Evolutionary conservation across 306 rosid genomes (phyloP), one percentile per base, ranked within the genome.

Genomic region (Corylus americana): DNA sequence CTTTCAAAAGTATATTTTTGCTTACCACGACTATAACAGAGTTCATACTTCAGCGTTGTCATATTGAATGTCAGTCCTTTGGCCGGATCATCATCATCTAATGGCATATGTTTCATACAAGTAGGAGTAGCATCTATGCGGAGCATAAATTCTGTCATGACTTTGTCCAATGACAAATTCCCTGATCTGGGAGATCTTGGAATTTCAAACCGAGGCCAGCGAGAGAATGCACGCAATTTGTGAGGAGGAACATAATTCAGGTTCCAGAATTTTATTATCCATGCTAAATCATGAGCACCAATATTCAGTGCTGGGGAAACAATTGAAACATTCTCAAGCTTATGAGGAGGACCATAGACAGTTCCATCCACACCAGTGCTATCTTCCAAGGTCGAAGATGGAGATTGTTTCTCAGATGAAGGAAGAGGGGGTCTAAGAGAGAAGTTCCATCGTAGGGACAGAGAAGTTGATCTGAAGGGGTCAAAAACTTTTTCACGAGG

Each of bases 271-370:
- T 82, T 91, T 77, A 83, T 53, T 69, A 96, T 79, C 99, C 99
- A 96, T 81, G 99, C 98, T 55, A 96, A 86, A 90, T 96, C 99
- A 86, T 96, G 99, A 82, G 99, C 99, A 55, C 98, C 98, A 83
- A 93, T 80, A 89, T 85, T 93, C 74, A 96, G n/a, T 79, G 91
- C 90, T 13, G 99, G 97, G 68, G 90, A 86, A 81, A 79, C 81
- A 70, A 69, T 71, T 70, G 88, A 85, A 75, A 66, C 78, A 72
- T 63, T 82, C 54, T 83, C 89, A 80, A 87, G 83, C 75, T 80
- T 83, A 66, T 81, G 84, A 77, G 89, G 79, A 81, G 89, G 87
- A 81, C 87, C 89, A 78, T 82, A 85, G 76, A 79, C 84, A 58
- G 85, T 86, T 83, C 89, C 88, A 80, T 77, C 86, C 74, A 79